Evolutionary conservation across 2,329 filamentous ascomycete species (phyloP).

Genomic region (Talaromyces sp.): DNA sequence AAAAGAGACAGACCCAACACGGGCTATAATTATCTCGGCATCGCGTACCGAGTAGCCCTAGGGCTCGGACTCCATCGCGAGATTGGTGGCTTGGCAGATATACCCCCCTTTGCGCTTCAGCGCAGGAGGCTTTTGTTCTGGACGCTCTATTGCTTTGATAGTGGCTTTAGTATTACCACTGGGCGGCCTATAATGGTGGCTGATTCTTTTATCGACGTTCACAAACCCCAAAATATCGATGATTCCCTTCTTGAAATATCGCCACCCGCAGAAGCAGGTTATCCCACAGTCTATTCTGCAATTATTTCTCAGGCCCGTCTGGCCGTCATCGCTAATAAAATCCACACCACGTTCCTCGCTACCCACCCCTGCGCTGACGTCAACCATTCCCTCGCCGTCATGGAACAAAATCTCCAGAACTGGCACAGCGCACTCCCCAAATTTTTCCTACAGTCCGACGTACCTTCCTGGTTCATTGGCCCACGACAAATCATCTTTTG

Average conservation of each 20-base stretch:
- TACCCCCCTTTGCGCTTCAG: too few species aligned
- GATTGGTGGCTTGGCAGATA: too few species aligned
- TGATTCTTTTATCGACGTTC: neutral
- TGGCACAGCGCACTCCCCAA: slow-evolving; percentile 16
- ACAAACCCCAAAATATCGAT: neutral
- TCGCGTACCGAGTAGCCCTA: neutral
- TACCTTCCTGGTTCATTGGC: slow-evolving; percentile 17
- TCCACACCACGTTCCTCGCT: slow-evolving; percentile 10
- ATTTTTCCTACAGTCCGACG: neutral
- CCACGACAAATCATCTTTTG: slow-evolving; percentile 16
- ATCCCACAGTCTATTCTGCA: neutral
- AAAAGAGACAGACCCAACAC: neutral
- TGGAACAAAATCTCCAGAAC: slow-evolving; percentile 17
- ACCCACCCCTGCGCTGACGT: slow-evolving; percentile 7
- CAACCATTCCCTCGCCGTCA: slow-evolving; percentile 11
- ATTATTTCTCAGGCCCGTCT: neutral
- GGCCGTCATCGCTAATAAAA: neutral
- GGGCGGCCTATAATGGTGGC: neutral
- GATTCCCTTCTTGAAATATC: neutral
- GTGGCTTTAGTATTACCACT: too few species aligned
- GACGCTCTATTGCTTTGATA: too few species aligned
- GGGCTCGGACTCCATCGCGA: neutral
- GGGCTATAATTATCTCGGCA: neutral
- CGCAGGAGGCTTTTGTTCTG: too few species aligned
- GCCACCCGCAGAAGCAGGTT: neutral